Evolutionary conservation across 768 basidiomycete species (phyloP).

Genomic region (Russula abietina): DNA sequence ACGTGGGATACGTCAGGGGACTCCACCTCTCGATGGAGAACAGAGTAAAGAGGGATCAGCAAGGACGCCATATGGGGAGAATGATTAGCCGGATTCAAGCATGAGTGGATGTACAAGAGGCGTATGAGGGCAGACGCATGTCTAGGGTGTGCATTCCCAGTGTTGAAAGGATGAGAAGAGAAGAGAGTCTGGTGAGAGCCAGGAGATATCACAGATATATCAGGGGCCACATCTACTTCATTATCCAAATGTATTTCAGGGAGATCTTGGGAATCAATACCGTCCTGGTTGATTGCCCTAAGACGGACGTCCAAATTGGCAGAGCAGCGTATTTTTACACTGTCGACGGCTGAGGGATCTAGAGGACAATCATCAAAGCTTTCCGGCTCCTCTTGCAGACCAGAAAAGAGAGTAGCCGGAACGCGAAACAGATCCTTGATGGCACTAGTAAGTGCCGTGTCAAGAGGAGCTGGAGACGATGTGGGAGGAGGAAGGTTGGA

Average conservation of each 20-base stretch:
- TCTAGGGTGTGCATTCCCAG: constrained; percentile 47
- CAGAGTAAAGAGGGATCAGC: constrained; percentile 62
- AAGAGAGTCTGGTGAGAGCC: constrained; percentile 41
- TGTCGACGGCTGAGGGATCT: constrained; percentile 13
- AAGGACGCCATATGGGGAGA: constrained; percentile 66
- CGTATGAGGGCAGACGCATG: constrained; percentile 63
- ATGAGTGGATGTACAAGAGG: constrained; percentile 63
- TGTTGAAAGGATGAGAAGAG: constrained; percentile 40
- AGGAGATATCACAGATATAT: constrained; percentile 36
- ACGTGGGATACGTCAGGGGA: constrained; percentile 55
- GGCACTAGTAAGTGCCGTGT: constrained; percentile 20
- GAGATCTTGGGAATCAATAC: constrained; percentile 28
- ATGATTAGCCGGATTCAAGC: constrained; percentile 64
- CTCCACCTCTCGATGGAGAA: constrained; percentile 55
- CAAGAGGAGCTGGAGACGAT: constrained; percentile 17
- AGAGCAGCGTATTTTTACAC: constrained; percentile 34
- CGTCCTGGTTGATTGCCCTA: constrained; percentile 35
- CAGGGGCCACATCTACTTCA: constrained; percentile 23
- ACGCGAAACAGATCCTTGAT: constrained; percentile 25
- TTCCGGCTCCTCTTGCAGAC: constrained; percentile 22
- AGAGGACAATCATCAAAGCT: constrained; percentile 16
- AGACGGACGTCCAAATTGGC: constrained; percentile 51
- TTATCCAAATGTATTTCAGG: constrained; percentile 38
- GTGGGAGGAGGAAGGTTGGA: constrained; percentile 31
- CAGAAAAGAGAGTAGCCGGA: constrained; percentile 21